These are phyloP conservation scores for Globisporangium sylvaticum DNA, from an alignment of 352 stramenopile genomes.

Conservation along the genomic window DNA sequence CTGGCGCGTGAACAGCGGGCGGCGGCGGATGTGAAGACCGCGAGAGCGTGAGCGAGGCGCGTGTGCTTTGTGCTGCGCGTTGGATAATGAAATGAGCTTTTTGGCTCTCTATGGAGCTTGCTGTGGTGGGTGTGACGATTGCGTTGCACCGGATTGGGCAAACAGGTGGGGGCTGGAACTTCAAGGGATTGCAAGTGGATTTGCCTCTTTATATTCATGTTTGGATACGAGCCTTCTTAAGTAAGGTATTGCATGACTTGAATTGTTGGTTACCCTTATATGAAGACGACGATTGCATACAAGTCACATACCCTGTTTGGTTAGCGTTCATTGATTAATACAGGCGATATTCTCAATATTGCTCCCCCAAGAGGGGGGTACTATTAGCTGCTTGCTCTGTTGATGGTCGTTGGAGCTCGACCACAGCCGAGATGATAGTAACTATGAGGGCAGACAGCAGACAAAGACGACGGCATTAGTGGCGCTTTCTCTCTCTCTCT, in stretches of 20 bases:
- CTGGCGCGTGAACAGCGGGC: background rate
- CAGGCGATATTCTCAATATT: background rate
- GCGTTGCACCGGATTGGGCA: background rate
- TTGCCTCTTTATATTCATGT: background rate
- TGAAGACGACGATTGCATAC: background rate
- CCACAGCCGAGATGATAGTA: slow-evolving; percentile 35
- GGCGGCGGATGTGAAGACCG: background rate
- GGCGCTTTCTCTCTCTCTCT: background rate
- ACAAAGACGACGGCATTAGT: background rate
- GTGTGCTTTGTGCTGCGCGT: background rate
- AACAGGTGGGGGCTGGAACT: background rate
- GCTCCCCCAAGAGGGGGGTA: background rate
- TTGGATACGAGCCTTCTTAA: background rate
- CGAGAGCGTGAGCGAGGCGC: background rate
- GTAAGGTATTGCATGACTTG: no score
- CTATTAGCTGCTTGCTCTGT: background rate
- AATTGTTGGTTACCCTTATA: background rate
- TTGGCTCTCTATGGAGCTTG: background rate
- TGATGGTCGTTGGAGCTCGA: slow-evolving; percentile 10
- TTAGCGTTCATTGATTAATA: background rate
- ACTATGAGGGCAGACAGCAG: slow-evolving; percentile 15
- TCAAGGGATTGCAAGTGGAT: background rate
- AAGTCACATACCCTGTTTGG: background rate
- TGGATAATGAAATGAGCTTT: background rate
- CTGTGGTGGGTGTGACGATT: slow-evolving; percentile 5